phyloP scores from a whole-genome alignment of 768 basidiomycete genomes.

The Nevesoporus exiguus region DNA sequence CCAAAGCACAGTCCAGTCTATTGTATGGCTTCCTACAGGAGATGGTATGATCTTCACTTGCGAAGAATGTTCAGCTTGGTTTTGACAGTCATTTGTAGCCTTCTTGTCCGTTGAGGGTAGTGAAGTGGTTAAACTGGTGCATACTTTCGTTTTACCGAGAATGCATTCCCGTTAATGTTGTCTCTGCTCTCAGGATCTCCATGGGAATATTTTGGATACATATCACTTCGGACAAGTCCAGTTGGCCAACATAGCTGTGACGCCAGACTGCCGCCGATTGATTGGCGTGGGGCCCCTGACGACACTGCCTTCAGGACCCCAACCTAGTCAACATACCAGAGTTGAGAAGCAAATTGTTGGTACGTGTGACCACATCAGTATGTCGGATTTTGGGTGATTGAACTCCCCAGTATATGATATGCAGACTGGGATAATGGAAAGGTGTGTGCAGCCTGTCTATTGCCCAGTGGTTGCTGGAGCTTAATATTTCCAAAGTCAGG shows the following conservation, averaged over 20 bases:
- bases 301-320: slow-evolving; percentile 39
- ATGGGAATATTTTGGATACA: slow-evolving; percentile 41
- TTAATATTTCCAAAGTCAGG: slow-evolving; percentile 39
- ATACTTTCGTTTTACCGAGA: not conserved
- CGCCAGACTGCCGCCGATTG: slow-evolving; percentile 44
- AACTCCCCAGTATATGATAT: slow-evolving; percentile 44
- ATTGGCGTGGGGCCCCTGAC: slow-evolving; percentile 48
- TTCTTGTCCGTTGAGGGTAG: slow-evolving; percentile 43
- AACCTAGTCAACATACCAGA: slow-evolving; percentile 45
- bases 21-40: slow-evolving; percentile 49
- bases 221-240: slow-evolving; percentile 44
- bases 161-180: slow-evolving; percentile 12
- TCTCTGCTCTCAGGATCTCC: slow-evolving; percentile 36
- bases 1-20: slow-evolving; percentile 42
- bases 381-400: not conserved
- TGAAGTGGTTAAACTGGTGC: slow-evolving; percentile 11
- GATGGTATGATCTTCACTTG: slow-evolving; percentile 34
- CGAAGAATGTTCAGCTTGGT: slow-evolving; percentile 5
- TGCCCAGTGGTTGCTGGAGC: not conserved
- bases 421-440: slow-evolving; percentile 40
- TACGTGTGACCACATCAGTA: slow-evolving; percentile 24
- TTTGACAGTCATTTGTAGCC: slow-evolving; percentile 29
- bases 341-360: slow-evolving; percentile 54
- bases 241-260: slow-evolving; percentile 49
- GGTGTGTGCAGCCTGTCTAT: slow-evolving; percentile 28